These are phyloP conservation scores for Ensete glaucum DNA, from an alignment of 176 grass and related monocot genomes.

Conservation along the genomic window DNA sequence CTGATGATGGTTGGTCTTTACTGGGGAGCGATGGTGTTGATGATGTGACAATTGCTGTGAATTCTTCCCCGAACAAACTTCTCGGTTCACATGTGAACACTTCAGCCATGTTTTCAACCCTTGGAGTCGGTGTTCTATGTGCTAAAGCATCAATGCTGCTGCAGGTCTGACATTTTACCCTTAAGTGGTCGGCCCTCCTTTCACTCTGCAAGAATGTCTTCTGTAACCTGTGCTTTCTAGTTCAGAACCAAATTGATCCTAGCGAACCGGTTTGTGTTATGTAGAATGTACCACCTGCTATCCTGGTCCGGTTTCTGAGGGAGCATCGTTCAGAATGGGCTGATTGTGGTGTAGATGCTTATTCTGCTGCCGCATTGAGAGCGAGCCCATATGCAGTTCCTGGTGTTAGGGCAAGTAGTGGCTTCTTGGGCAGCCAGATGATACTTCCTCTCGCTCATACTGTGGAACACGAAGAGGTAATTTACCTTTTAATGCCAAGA, in stretches of 20 bases:
- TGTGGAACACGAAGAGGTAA: conserved; percentile 89
- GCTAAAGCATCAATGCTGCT: conserved; percentile 99
- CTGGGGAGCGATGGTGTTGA: conserved; percentile 65
- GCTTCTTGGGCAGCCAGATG: conserved; percentile 74
- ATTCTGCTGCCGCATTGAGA: conserved; percentile 68
- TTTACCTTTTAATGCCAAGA: background rate
- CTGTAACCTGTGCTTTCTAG: background rate
- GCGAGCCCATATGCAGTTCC: conserved; percentile 62
- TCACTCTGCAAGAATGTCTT: background rate
- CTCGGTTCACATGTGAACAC: conserved; percentile 44
- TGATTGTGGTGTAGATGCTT: conserved; percentile 83
- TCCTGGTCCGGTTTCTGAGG: conserved; percentile 84
- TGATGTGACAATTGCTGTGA: conserved; percentile 82
- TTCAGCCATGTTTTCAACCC: conserved; percentile 50
- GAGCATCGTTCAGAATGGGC: conserved; percentile 98
- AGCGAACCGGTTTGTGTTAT: background rate
- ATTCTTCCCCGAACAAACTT: conserved; percentile 74
- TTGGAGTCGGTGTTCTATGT: conserved; percentile 70
- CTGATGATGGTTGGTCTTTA: conserved; percentile 90
- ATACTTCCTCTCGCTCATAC: conserved; percentile 78
- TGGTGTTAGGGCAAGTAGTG: conserved; percentile 48
- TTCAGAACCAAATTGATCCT: background rate
- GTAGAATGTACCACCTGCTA: conserved; percentile 88
- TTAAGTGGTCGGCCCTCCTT: no score
- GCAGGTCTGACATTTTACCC: conserved; percentile 34